Conservation (phyloP, 495 filamentous ascomycete genomes). For the Apiosordaria backusii region DNA sequence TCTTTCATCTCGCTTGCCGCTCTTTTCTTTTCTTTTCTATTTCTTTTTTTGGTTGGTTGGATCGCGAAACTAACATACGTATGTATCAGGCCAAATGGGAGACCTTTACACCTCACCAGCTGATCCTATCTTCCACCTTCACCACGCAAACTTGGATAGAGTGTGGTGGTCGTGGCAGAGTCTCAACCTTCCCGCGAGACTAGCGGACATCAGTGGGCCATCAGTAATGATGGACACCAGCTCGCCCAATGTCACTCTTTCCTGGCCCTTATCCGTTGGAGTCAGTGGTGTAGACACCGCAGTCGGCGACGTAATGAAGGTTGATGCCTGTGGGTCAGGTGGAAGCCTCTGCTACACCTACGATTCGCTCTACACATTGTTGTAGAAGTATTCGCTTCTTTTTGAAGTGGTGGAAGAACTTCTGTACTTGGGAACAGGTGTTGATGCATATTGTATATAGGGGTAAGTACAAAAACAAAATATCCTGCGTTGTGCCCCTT, state of each 20-base stretch:
- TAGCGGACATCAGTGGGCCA: slow-evolving; percentile 38
- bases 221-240: slow-evolving; percentile 23
- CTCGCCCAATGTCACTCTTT: slow-evolving; percentile 33
- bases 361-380: slow-evolving; percentile 25
- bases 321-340: slow-evolving; percentile 23
- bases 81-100: slow-evolving; percentile 32
- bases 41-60: slow-evolving; percentile 13
- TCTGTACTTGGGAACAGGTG: no score
- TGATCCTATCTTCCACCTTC: slow-evolving; percentile 44
- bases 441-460: no score
- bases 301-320: slow-evolving; percentile 37
- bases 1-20: not conserved
- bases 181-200: slow-evolving; percentile 29
- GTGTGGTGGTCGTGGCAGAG: slow-evolving; percentile 42
- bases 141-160: slow-evolving; percentile 43
- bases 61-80: slow-evolving; percentile 30
- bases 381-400: no score
- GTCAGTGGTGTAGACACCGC: slow-evolving; percentile 33
- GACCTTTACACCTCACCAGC: slow-evolving; percentile 36
- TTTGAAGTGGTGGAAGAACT: no score
- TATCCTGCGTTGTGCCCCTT: no score
- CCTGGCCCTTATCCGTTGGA: slow-evolving; percentile 30
- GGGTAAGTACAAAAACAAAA: no score
- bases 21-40: not conserved
- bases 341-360: slow-evolving; percentile 42